phyloP scores from a whole-genome alignment of 495 filamentous ascomycete species.

The Penicillium chermesinum region DNA sequence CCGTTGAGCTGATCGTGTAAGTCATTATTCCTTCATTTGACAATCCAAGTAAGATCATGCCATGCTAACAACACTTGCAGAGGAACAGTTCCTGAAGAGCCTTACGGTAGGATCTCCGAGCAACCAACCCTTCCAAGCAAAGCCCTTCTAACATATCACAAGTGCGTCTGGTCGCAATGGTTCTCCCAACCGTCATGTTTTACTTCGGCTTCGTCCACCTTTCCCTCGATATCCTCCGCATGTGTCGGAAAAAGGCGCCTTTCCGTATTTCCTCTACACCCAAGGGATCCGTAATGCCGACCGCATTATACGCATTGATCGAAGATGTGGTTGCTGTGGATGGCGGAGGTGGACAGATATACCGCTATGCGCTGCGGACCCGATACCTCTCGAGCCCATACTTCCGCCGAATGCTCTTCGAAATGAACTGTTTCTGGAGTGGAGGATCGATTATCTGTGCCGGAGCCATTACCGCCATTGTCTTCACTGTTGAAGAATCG shows the following conservation, averaged over 20 bases:
- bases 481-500: constrained; percentile 56
- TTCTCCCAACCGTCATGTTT: constrained; percentile 55
- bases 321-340: constrained; percentile 81
- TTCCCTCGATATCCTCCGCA: constrained; percentile 42
- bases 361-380: constrained; percentile 56
- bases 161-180: constrained; percentile 59
- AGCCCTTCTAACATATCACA: constrained; percentile 16
- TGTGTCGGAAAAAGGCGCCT: constrained; percentile 47
- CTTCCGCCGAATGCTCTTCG: constrained; percentile 67
- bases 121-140: constrained; percentile 2
- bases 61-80: constrained; percentile 26
- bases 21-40: constrained; percentile 9
- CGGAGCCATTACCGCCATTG: constrained; percentile 53
- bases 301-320: constrained; percentile 67
- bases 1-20: constrained; percentile 52
- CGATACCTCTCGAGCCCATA: constrained; percentile 65
- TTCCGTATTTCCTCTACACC: constrained; percentile 68
- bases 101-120: constrained; percentile 28
- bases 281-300: constrained; percentile 62
- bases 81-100: constrained; percentile 36
- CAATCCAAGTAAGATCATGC: not conserved
- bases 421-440: constrained; percentile 76
- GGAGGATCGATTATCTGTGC: constrained; percentile 50
- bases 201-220: constrained; percentile 54
- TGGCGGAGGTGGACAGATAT: constrained; percentile 64